Percentiles rank a stretch among this genome's conserved stretches.
These are phyloP conservation scores for Truncatella angustata DNA, from an alignment of 2,329 filamentous ascomycete genomes.

Conservation along the genomic window DNA sequence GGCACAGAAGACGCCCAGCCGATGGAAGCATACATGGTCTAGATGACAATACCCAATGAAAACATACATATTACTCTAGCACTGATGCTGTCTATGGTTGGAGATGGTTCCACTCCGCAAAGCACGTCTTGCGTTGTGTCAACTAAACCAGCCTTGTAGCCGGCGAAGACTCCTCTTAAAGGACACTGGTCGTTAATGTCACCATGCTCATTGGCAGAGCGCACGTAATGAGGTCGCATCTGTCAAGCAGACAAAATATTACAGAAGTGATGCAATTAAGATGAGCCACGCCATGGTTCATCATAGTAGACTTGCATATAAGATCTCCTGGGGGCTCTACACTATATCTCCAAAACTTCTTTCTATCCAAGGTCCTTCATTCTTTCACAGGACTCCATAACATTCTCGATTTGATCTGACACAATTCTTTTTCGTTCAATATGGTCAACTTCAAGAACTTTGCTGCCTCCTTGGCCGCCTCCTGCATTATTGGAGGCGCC, in stretches of 20 bases:
- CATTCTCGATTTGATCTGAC: not conserved
- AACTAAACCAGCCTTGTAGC: not conserved
- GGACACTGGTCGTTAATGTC: slow-evolving; percentile 1
- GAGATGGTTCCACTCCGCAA: not conserved
- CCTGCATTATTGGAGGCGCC: slow-evolving; percentile 19
- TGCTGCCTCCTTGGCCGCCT: slow-evolving; percentile 23
- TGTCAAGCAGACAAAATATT: too few relatives aligned
- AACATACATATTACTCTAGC: not conserved
- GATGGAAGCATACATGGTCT: not conserved
- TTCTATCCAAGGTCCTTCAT: not conserved
- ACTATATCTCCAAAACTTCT: not conserved
- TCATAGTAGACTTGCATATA: not conserved
- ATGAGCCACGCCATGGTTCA: not conserved
- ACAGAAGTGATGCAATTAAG: too few relatives aligned
- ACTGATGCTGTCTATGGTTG: too few relatives aligned
- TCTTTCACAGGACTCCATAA: not conserved
- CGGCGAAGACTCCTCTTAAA: slow-evolving; percentile 4
- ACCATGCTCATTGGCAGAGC: slow-evolving; percentile 2
- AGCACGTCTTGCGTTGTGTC: not conserved
- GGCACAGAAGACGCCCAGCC: not conserved
- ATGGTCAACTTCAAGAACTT: slow-evolving; percentile 26
- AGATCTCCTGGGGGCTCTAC: not conserved
- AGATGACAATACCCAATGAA: not conserved
- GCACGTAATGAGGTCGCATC: too few relatives aligned
- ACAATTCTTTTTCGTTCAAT: slow-evolving; percentile 36